A percentile compares a stretch with the other conserved stretches of the same genome.
Conservation (phyloP, 2,329 filamentous ascomycete species). For the Ophiosphaerella narmari region DNA sequence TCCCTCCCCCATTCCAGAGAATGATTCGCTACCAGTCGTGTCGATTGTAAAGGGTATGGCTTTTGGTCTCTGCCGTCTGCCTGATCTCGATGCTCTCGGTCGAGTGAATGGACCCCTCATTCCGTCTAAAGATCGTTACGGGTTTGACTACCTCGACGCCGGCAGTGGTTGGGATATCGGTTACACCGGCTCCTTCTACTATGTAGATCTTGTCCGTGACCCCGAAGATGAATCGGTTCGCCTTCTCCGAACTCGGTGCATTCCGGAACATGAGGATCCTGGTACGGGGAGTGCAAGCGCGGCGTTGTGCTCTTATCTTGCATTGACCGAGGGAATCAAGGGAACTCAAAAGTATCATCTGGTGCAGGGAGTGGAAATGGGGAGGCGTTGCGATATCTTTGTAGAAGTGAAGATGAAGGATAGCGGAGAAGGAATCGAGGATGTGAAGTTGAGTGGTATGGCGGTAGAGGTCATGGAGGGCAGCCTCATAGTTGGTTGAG, state of each 20-base stretch:
- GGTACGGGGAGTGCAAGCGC: slow-evolving; percentile 56
- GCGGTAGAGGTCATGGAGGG: slow-evolving; percentile 47
- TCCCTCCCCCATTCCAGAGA: too few species aligned
- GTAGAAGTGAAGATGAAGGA: slow-evolving; percentile 49
- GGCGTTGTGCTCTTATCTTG: slow-evolving; percentile 49
- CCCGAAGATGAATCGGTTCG: slow-evolving; percentile 17
- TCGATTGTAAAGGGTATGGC: too few species aligned
- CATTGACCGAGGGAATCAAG: slow-evolving; percentile 30
- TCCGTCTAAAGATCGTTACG: slow-evolving; percentile 28
- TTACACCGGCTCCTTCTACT: slow-evolving; percentile 54
- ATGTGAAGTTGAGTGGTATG: slow-evolving; percentile 47
- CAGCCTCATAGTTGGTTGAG: slow-evolving; percentile 2
- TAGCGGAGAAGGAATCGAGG: slow-evolving; percentile 40
- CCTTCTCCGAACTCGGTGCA: slow-evolving; percentile 63
- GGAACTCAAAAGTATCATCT: slow-evolving; percentile 38
- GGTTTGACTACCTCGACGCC: slow-evolving; percentile 35
- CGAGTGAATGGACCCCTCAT: slow-evolving; percentile 48
- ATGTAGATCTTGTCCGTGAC: slow-evolving; percentile 59
- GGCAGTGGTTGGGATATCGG: slow-evolving; percentile 55
- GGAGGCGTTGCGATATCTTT: slow-evolving; percentile 53
- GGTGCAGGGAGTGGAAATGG: slow-evolving; percentile 57
- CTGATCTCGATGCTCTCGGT: slow-evolving; percentile 56
- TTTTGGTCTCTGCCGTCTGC: slow-evolving; percentile 49
- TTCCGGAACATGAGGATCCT: slow-evolving; percentile 54
- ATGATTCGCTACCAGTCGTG: too few species aligned